Conservation (phyloP, 768 basidiomycete species). For the Macrolepiota albuminosa region DNA sequence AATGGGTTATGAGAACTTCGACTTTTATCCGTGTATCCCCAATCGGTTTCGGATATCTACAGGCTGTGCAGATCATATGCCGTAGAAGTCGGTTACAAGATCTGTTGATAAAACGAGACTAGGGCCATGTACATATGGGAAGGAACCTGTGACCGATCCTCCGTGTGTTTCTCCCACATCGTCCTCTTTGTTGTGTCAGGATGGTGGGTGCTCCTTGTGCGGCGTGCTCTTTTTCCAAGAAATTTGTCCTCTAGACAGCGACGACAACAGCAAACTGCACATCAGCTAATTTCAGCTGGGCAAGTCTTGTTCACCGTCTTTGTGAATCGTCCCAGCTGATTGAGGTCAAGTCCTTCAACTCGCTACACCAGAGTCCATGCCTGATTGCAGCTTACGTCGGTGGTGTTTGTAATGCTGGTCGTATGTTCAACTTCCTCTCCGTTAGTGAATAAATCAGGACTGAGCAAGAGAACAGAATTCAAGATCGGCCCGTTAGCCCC, state of each 20-base stretch:
- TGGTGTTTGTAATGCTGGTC: conserved; percentile 33
- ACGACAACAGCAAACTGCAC: conserved; percentile 16
- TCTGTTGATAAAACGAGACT: not conserved
- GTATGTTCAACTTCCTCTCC: conserved; percentile 19
- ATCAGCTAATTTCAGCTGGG: not conserved
- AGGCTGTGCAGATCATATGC: not conserved
- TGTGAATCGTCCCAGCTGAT: not conserved
- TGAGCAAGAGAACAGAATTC: conserved; percentile 24
- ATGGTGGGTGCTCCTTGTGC: conserved; percentile 10
- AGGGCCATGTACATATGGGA: conserved; percentile 1
- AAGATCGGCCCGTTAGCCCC: conserved; percentile 25
- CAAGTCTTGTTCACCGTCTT: not conserved
- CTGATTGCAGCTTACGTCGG: conserved; percentile 36
- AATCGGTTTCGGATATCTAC: no score
- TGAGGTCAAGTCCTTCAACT: conserved; percentile 33
- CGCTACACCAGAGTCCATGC: conserved; percentile 37
- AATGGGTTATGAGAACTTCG: no score
- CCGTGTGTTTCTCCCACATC: not conserved
- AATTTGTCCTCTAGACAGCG: conserved; percentile 10
- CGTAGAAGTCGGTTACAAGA: conserved; percentile 5
- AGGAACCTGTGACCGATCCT: not conserved
- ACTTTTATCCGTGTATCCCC: no score
- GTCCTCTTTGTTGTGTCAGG: not conserved
- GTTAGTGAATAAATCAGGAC: not conserved
- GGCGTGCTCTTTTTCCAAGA: not conserved